These are phyloP conservation scores for Fusarium palustre DNA, from an alignment of 2,329 filamentous ascomycete genomes.

Conservation along the genomic window DNA sequence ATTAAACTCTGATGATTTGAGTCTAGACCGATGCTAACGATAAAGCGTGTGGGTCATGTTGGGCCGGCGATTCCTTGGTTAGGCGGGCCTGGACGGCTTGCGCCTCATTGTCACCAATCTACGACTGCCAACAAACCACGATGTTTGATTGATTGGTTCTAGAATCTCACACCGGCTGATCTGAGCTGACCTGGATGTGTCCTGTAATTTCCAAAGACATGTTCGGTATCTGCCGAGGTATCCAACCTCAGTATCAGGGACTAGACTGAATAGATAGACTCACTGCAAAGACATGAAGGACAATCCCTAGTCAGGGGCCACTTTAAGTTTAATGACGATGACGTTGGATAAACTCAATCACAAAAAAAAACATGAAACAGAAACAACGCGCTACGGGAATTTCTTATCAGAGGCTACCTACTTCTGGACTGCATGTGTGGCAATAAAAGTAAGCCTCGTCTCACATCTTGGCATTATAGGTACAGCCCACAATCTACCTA, in stretches of 20 bases:
- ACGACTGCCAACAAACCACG: not conserved
- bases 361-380: not conserved
- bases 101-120: conserved; percentile 5
- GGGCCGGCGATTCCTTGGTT: conserved; percentile 21
- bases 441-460: not conserved
- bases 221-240: not conserved
- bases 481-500: not conserved
- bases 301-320: not conserved
- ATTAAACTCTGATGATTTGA: not conserved
- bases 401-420: not conserved
- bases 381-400: not conserved
- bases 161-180: conserved; percentile 2
- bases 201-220: not conserved
- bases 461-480: not conserved
- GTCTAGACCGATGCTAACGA: conserved; percentile 2
- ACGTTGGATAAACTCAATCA: not conserved
- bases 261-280: no score
- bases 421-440: not conserved
- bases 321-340: conserved; percentile 1
- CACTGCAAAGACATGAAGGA: no score
- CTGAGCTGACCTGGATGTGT: not conserved
- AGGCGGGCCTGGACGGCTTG: not conserved
- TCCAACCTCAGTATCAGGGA: not conserved
- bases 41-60: conserved; percentile 9
- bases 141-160: conserved; percentile 9